Percentiles rank a stretch among this genome's conserved stretches.
Evolutionary conservation across 768 basidiomycete genomes (phyloP).

Genomic region (Xerocomellus dryophilus): DNA sequence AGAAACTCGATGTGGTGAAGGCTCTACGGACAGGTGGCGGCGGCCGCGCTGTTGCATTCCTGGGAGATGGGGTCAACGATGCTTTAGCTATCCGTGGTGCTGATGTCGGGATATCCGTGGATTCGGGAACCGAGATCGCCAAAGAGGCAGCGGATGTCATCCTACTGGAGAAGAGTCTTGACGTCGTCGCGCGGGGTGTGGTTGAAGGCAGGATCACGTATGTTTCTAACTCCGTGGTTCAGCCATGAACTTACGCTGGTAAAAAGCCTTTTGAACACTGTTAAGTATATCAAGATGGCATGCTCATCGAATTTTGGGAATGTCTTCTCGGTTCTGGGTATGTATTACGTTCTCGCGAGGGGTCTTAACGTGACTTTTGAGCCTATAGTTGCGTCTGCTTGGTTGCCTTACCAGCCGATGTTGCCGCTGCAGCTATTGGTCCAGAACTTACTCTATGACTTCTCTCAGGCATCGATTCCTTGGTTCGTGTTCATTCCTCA

Average conservation of each 20-base stretch:
- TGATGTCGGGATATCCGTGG: slow-evolving; percentile 34
- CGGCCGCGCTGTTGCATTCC: slow-evolving; percentile 31
- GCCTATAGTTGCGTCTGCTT: slow-evolving; percentile 33
- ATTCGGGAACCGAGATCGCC: slow-evolving; percentile 35
- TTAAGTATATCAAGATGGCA: slow-evolving; percentile 40
- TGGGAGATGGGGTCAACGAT: slow-evolving; percentile 33
- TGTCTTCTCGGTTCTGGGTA: slow-evolving; percentile 33
- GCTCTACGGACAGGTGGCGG: slow-evolving; percentile 25
- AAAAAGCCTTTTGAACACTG: slow-evolving; percentile 34
- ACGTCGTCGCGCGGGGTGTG: slow-evolving; percentile 32
- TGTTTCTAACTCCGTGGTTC: slow-evolving; percentile 1
- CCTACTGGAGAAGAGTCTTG: slow-evolving; percentile 36
- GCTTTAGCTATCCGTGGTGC: slow-evolving; percentile 33
- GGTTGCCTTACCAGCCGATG: slow-evolving; percentile 39
- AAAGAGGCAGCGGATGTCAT: slow-evolving; percentile 39
- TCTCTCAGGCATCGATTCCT: slow-evolving; percentile 37
- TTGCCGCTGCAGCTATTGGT: slow-evolving; percentile 31
- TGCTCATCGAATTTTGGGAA: slow-evolving; percentile 38
- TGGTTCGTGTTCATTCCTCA: slow-evolving; percentile 20
- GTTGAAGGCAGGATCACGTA: slow-evolving; percentile 34
- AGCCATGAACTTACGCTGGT: slow-evolving; percentile 8
- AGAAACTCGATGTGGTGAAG: slow-evolving; percentile 34
- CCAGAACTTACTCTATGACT: slow-evolving; percentile 37
- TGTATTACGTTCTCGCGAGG: neutral
- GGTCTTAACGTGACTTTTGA: neutral